Evolutionary conservation across 345 rosid species (phyloP), one percentile per base, ranked within the genome.

Genomic region (Sisymbrium irio): DNA sequence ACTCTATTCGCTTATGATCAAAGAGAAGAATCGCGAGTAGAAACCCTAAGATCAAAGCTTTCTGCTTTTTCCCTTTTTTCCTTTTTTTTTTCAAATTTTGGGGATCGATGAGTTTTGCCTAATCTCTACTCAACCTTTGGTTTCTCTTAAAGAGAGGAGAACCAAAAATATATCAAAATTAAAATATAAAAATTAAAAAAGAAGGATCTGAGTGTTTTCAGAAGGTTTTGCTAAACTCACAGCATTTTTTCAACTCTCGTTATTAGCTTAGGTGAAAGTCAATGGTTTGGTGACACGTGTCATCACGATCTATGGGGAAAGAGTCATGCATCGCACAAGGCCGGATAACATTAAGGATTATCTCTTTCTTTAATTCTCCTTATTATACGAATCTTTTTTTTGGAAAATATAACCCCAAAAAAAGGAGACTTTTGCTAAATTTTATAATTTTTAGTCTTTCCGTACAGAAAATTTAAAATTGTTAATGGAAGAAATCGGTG

Each of bases 41-140:
- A 76, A 35, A 72, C 71, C 69, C 71, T 62, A 49, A 57, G 72
- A 80, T 45, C 20, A 42, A 49, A 27, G 60, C 44, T 39, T 63
- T 32, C n/a, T 46, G 56, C 37, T 32, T 32, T 46, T n/a, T n/a
- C n/a, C n/a, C n/a, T n/a, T n/a, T n/a, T n/a, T n/a, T n/a, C n/a
- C n/a, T n/a, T n/a, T n/a, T n/a, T n/a, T 65, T 46, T 40, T 36
- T 9, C 11, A 36, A 67, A 36, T 35, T 22, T 78, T 72, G 72
- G 65, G 75, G 77, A 80, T 79, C 62, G 67, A 64, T 11, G 67
- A 68, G 59, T 36, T 22, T 77, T 56, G 76, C 82, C 84, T 79
- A 69, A 46, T 61, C 76, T 81, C 73, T 59, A 83, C 80, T 76
- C 83, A 67, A 69, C 73, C 64, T 81, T 62, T 17, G 50, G 76